Percentiles rank a stretch among this genome's conserved stretches.
phyloP scores from a whole-genome alignment of 805 yeast genomes.

The Torulaspora delbrueckii region DNA sequence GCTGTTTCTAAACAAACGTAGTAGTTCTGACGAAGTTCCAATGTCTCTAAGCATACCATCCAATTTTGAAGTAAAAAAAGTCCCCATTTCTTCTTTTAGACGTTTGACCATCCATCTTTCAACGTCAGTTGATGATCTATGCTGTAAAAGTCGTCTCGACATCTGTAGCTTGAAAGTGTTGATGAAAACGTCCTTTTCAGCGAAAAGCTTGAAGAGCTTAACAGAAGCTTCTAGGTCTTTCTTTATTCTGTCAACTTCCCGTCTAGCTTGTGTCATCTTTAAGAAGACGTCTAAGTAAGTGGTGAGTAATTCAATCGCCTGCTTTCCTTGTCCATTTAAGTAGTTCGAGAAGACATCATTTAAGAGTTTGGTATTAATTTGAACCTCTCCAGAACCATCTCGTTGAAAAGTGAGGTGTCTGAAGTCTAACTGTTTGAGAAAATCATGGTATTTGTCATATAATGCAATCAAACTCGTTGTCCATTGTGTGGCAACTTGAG shows the following conservation, averaged over 20 bases:
- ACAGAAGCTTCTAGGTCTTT: constrained; percentile 51
- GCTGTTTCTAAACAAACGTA: constrained; percentile 7
- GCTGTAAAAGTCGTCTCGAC: constrained; percentile 67
- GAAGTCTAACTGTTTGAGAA: constrained; percentile 47
- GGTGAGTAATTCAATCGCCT: constrained; percentile 52
- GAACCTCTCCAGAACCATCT: background rate
- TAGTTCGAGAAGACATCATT: constrained; percentile 59
- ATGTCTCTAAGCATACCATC: constrained; percentile 87
- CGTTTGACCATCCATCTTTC: constrained; percentile 66
- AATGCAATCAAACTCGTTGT: constrained; percentile 50
- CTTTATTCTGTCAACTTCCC: constrained; percentile 31
- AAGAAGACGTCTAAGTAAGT: constrained; percentile 54
- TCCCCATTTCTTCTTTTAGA: constrained; percentile 71
- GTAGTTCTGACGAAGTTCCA: constrained; percentile 46
- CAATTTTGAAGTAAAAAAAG: constrained; percentile 69
- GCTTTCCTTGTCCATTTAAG: constrained; percentile 44
- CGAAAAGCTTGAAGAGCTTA: constrained; percentile 57
- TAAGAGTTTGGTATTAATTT: constrained; percentile 39
- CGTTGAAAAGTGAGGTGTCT: constrained; percentile 36
- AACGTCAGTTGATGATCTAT: constrained; percentile 48
- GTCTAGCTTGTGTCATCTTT: constrained; percentile 45
- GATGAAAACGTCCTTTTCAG: constrained; percentile 84
- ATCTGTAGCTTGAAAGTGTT: constrained; percentile 78
- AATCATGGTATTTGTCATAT: constrained; percentile 46
- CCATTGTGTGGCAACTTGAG: constrained; percentile 61